phyloP scores from a whole-genome alignment of 75 land plant genomes.

The Pinus tabuliformis region DNA sequence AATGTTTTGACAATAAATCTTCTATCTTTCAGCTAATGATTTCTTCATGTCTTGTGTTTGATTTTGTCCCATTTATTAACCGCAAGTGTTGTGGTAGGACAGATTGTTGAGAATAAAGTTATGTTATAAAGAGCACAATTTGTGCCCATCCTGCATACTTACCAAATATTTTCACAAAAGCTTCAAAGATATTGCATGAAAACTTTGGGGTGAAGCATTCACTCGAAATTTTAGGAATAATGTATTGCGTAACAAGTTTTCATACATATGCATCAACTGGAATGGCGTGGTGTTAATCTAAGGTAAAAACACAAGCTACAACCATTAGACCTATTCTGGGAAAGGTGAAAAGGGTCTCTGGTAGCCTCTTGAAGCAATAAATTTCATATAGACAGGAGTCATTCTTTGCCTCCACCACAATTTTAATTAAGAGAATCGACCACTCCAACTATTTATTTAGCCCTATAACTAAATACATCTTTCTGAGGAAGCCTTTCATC shows the following conservation, averaged over 20 bases:
- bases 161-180: constrained; percentile 86
- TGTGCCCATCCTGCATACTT: constrained; percentile 99
- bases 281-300: constrained; percentile 93
- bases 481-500: no score
- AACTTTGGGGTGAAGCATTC: constrained; percentile 73
- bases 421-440: constrained; percentile 67
- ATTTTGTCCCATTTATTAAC: constrained; percentile 22
- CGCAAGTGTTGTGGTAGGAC: constrained; percentile 47
- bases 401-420: constrained; percentile 71
- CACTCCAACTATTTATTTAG: constrained; percentile 84
- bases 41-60: constrained; percentile 12
- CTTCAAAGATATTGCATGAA: constrained; percentile 66
- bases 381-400: constrained; percentile 72
- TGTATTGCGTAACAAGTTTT: constrained; percentile 86
- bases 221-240: constrained; percentile 86
- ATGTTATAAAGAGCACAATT: constrained; percentile 89
- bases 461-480: no score
- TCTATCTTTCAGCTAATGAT: not conserved
- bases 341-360: constrained; percentile 60
- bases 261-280: constrained; percentile 99
- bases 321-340: constrained; percentile 98
- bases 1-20: not conserved
- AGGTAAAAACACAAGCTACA: constrained; percentile 92
- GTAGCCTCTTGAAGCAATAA: constrained; percentile 56
- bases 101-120: constrained; percentile 74